Evolutionary conservation across 2,329 filamentous ascomycete species (phyloP), one percentile per base, ranked within the genome.

Genomic region (Nemania sp.): DNA sequence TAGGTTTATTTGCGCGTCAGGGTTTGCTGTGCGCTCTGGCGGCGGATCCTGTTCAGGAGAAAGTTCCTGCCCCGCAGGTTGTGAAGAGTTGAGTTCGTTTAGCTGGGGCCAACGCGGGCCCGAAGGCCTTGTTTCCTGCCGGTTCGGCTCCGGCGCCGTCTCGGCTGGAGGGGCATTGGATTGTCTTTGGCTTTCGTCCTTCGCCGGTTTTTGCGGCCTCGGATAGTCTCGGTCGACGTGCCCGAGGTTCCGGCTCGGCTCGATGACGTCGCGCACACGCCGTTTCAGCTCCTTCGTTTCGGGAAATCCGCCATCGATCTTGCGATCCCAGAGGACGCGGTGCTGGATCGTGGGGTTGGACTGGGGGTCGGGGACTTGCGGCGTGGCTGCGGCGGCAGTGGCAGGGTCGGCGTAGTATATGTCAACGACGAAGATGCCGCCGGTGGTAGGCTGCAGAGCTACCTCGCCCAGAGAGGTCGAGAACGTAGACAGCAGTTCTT

Each of bases 401-500:
- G 59, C 7, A 17, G 56, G 44, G 9, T 50, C 67, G 68, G 60
- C 28, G 64, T 73, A 70, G 42, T 74, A 74, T 50, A 96, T 81
- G 54, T 86, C 80, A 11, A 97, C 86, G 19, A 83, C 79, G 67
- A 97, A 99, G 2, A 89, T 78, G 0, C 94, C 93, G 15, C 93
- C 91, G 0, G 90, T 95, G 12, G 85, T 80, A 0, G 94, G 94
- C 61, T 95, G 84, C 6, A 99, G 81, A 14, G 93, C 86, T 8
- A 97, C 87, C 72, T 97, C 93, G 57, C 91, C 92, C 2, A 97
- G 81, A 39, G 84, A 79, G 1, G 86, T 90, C 49, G 84, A 83
- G 75, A 99, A 99, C 0, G 93, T 99, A 1, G 91, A 96, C 31
- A 99, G 84, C 39, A 99, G 85, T 73, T 97, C 94, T 79, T 97